Evolutionary conservation across 2,329 filamentous ascomycete species (phyloP).

Genomic region (Fusarium sp.): DNA sequence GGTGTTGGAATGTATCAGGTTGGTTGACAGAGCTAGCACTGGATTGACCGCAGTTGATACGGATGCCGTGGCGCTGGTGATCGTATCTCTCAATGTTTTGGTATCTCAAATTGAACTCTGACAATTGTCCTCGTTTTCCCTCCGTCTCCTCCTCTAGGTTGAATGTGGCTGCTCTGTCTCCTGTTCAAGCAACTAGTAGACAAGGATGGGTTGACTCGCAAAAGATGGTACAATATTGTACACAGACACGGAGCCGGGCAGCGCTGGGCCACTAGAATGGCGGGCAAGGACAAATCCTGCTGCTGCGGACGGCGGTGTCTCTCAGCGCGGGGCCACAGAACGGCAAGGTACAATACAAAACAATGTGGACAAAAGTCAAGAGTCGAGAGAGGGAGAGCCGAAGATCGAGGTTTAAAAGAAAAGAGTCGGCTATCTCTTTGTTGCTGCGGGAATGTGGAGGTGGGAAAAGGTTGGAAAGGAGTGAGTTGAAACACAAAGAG

Average conservation of each 20-base stretch:
- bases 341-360: slow-evolving; percentile 10
- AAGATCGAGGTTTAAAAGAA: slow-evolving; percentile 20
- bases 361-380: slow-evolving; percentile 18
- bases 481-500: slow-evolving; percentile 31
- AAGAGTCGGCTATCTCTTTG: slow-evolving; percentile 33
- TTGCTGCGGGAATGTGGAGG: slow-evolving; percentile 31
- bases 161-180: slow-evolving; percentile 8
- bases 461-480: slow-evolving; percentile 28
- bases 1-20: slow-evolving; percentile 34
- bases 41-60: background rate
- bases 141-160: background rate
- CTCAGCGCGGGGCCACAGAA: slow-evolving; percentile 26
- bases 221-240: slow-evolving; percentile 27
- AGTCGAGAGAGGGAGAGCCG: slow-evolving; percentile 11
- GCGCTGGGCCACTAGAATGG: slow-evolving; percentile 43
- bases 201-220: slow-evolving; percentile 23
- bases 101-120: slow-evolving; percentile 1
- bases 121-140: background rate
- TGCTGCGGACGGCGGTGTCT: slow-evolving; percentile 39
- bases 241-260: slow-evolving; percentile 38
- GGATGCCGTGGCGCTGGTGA: background rate
- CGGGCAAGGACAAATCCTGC: slow-evolving; percentile 41
- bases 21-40: slow-evolving; percentile 23
- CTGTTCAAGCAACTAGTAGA: slow-evolving; percentile 13
- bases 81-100: background rate